phyloP scores from a whole-genome alignment of 148 eudicot species.

The Nepenthes mirabilis region DNA sequence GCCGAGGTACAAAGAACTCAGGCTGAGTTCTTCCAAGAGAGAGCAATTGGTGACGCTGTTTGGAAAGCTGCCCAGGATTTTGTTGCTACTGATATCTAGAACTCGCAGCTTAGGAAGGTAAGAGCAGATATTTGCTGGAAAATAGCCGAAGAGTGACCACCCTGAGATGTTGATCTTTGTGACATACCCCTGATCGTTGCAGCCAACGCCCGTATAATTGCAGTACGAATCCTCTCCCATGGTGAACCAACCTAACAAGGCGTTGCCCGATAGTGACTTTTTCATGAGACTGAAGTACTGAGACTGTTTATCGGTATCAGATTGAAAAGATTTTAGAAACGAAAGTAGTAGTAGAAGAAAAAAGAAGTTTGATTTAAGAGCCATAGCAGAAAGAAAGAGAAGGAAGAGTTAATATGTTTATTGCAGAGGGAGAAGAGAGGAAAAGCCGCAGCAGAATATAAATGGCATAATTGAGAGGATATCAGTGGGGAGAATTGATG shows the following conservation, averaged over 20 bases:
- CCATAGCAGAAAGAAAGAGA: conserved; percentile 24
- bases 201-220: conserved; percentile 44
- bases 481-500: not conserved
- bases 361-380: conserved; percentile 14
- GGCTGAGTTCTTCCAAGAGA: conserved; percentile 40
- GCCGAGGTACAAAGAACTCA: conserved; percentile 23
- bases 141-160: conserved; percentile 43
- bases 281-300: conserved; percentile 50
- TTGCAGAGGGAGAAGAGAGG: conserved; percentile 12
- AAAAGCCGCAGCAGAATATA: conserved; percentile 23
- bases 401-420: conserved; percentile 9
- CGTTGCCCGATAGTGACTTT: conserved; percentile 37
- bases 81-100: conserved; percentile 44
- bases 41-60: conserved; percentile 50
- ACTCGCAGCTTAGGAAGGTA: conserved; percentile 44
- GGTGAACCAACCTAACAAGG: conserved; percentile 35
- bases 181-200: conserved; percentile 39
- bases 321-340: conserved; percentile 10
- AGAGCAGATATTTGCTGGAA: conserved; percentile 57
- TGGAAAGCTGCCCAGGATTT: conserved; percentile 40
- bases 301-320: conserved; percentile 27
- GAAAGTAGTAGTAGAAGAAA: conserved; percentile 21
- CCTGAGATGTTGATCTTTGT: conserved; percentile 32
- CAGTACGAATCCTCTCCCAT: conserved; percentile 25
- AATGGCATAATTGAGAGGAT: conserved; percentile 13